A percentile compares a stretch with the other conserved stretches of the same genome.
Conservation (phyloP, 2,329 filamentous ascomycete genomes). For the Colletotrichum agaves region DNA sequence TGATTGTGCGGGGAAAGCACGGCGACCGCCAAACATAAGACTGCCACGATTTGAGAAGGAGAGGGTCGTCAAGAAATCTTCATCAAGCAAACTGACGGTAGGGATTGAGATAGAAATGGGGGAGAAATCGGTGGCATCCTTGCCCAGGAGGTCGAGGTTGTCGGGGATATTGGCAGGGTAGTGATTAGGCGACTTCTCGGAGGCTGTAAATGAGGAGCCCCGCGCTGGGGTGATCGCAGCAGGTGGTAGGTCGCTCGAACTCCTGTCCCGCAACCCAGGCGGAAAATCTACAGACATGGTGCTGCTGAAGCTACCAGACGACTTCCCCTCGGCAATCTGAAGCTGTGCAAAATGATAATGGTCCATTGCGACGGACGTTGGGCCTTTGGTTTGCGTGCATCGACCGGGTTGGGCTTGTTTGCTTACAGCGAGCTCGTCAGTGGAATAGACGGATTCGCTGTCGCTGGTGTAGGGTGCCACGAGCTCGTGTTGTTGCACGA, state of each 20-base stretch:
- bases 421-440: constrained; percentile 6
- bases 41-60: constrained; percentile 73
- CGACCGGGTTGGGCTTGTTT: constrained; percentile 10
- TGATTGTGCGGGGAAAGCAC: constrained; percentile 28
- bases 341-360: constrained; percentile 20
- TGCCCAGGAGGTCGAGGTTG: constrained; percentile 41
- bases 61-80: constrained; percentile 66
- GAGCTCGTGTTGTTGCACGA: constrained; percentile 38
- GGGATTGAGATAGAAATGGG: constrained; percentile 68
- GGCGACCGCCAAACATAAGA: constrained; percentile 65
- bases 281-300: constrained; percentile 40
- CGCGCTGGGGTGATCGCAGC: constrained; percentile 42
- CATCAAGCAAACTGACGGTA: constrained; percentile 65
- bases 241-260: constrained; percentile 43
- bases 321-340: constrained; percentile 34
- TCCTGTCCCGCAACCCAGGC: constrained; percentile 39
- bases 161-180: constrained; percentile 37
- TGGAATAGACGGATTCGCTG: constrained; percentile 46
- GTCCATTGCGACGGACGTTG: constrained; percentile 14
- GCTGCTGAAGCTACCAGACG: constrained; percentile 44
- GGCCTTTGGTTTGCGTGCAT: constrained; percentile 20
- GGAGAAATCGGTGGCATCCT: constrained; percentile 49
- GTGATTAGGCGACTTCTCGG: constrained; percentile 36
- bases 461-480: constrained; percentile 38
- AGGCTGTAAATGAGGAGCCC: constrained; percentile 38